Conservation (phyloP, 2,329 filamentous ascomycete species). For the Ampelomyces quisqualis region DNA sequence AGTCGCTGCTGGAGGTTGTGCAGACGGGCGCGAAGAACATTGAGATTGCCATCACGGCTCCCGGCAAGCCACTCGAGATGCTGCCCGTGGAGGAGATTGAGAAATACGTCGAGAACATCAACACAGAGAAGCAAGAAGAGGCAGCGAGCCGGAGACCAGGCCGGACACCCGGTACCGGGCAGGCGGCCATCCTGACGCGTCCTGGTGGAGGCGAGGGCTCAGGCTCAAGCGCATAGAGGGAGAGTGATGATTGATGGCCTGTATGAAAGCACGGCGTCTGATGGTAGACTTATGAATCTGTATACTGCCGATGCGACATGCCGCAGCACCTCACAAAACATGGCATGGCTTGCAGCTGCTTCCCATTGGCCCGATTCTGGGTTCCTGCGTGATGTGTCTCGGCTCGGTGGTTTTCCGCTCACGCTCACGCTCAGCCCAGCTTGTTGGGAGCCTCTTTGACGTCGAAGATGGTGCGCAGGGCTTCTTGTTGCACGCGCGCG, state of each 20-base stretch:
- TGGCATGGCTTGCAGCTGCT: constrained; percentile 26
- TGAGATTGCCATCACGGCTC: constrained; percentile 97
- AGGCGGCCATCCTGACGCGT: constrained; percentile 71
- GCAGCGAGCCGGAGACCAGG: constrained; percentile 85
- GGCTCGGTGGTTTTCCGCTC: constrained; percentile 2
- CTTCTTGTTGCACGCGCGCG: constrained; percentile 67
- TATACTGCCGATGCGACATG: constrained; percentile 29
- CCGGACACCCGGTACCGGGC: constrained; percentile 64
- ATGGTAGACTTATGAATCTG: constrained; percentile 35
- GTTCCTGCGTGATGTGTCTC: background rate
- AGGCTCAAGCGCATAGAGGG: constrained; percentile 29
- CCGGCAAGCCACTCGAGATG: constrained; percentile 88
- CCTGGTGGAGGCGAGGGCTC: constrained; percentile 50
- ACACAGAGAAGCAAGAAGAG: constrained; percentile 99
- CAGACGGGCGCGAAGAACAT: constrained; percentile 99
- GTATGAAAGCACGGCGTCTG: constrained; percentile 35
- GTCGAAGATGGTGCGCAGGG: constrained; percentile 70
- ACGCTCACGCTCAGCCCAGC: constrained; percentile 61
- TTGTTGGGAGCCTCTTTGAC: constrained; percentile 72
- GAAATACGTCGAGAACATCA: constrained; percentile 96
- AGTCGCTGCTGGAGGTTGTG: constrained; percentile 95
- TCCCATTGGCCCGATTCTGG: background rate
- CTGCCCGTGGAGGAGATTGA: constrained; percentile 95
- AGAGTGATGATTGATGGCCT: constrained; percentile 24
- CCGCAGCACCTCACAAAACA: constrained; percentile 30